phyloP scores from a whole-genome alignment of 257 asterid species.

The Paraleonurus japonicus region DNA sequence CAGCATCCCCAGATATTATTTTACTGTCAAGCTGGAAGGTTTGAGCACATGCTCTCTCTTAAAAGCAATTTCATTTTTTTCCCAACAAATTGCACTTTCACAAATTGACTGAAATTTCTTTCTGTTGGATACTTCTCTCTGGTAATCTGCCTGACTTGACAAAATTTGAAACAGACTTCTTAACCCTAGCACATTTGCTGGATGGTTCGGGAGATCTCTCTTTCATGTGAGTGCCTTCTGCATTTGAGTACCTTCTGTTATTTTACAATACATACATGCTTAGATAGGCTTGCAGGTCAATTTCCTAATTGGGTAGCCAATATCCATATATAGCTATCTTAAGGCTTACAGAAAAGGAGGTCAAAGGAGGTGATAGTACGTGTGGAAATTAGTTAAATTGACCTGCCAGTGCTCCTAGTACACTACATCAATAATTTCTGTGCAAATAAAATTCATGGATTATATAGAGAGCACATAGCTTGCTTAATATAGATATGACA shows the following conservation, averaged over 20 bases:
- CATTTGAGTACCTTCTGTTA: slow-evolving; percentile 1
- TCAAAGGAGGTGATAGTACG: background rate
- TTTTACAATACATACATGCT: slow-evolving; percentile 2
- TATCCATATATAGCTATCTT: background rate
- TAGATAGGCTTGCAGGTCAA: slow-evolving; percentile 18
- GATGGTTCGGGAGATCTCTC: slow-evolving; percentile 99
- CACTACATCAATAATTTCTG: background rate
- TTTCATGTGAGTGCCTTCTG: slow-evolving; percentile 74
- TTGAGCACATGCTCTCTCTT: slow-evolving; percentile 25
- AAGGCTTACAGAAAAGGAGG: background rate
- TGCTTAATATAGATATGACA: background rate
- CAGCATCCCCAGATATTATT: slow-evolving; percentile 96
- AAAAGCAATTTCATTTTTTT: slow-evolving; percentile 16
- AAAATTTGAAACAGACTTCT: slow-evolving; percentile 73
- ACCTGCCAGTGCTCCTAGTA: background rate
- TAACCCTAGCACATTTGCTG: slow-evolving; percentile 99
- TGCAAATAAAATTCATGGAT: background rate
- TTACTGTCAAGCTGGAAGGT: slow-evolving; percentile 99
- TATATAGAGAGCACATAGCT: slow-evolving; percentile 1
- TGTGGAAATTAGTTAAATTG: background rate
- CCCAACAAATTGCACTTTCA: slow-evolving; percentile 20
- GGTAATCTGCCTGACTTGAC: slow-evolving; percentile 25
- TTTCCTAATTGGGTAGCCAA: background rate
- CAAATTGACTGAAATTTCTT: background rate
- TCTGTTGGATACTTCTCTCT: slow-evolving; percentile 5